Evolutionary conservation across 2,329 filamentous ascomycete species (phyloP).

Genomic region (Xylariales sp.): DNA sequence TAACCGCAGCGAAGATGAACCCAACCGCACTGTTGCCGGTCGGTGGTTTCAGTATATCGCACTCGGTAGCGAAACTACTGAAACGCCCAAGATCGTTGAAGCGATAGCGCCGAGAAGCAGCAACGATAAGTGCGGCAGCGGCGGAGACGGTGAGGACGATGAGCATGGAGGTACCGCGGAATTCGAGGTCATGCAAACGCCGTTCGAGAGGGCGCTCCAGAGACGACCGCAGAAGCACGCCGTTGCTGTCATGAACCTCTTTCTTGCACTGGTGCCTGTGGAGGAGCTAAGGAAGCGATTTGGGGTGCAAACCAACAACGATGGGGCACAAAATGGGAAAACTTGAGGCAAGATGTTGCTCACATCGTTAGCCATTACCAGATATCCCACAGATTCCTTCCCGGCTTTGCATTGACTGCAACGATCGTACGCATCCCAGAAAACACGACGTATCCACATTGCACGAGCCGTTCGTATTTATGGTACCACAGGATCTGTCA

Average conservation of each 20-base stretch:
- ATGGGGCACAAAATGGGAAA: too few species aligned
- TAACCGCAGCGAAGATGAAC: too few species aligned
- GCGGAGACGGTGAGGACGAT: conserved; percentile 33
- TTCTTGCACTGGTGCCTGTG: conserved; percentile 50
- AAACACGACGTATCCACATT: too few species aligned
- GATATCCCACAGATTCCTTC: too few species aligned
- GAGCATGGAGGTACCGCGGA: too few species aligned
- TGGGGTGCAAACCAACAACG: conserved; percentile 40
- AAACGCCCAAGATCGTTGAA: conserved; percentile 30
- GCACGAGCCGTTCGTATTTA: too few species aligned
- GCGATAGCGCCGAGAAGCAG: conserved; percentile 20
- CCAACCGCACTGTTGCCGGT: conserved; percentile 31
- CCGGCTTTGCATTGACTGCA: too few species aligned
- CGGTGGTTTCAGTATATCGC: conserved; percentile 55
- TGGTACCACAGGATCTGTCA: too few species aligned
- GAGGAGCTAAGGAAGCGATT: conserved; percentile 48
- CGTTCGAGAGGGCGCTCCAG: conserved; percentile 50
- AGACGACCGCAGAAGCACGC: conserved; percentile 39
- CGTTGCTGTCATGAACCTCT: conserved; percentile 54
- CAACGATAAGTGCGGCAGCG: conserved; percentile 27
- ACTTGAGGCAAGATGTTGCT: too few species aligned
- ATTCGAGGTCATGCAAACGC: conserved; percentile 57
- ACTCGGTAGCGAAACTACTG: conserved; percentile 41
- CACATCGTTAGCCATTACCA: too few species aligned
- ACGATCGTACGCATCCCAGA: too few species aligned